Evolutionary conservation across 768 basidiomycete species (phyloP).

Genomic region (Inosperma sp.): DNA sequence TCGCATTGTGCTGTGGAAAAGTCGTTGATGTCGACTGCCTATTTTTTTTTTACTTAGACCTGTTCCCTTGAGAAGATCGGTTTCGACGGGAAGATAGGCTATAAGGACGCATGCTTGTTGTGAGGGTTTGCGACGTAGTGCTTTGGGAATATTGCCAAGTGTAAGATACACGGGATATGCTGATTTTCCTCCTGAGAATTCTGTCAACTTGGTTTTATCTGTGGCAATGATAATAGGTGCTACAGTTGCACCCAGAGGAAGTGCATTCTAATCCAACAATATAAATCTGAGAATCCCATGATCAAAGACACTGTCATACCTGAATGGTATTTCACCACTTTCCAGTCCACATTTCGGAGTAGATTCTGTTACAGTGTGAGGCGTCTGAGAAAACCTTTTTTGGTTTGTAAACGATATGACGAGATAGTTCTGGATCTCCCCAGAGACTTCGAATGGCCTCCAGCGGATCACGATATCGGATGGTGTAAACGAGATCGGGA

Average conservation of each 20-base stretch:
- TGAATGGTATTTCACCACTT: conserved; percentile 33
- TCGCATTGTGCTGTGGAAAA: conserved; percentile 16
- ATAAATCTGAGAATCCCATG: neutral
- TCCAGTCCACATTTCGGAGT: conserved; percentile 31
- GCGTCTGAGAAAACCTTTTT: conserved; percentile 20
- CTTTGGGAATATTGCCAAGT: conserved; percentile 33
- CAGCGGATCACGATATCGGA: conserved; percentile 22
- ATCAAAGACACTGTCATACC: conserved; percentile 18
- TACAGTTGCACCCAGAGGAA: conserved; percentile 9
- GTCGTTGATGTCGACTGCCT: conserved; percentile 2
- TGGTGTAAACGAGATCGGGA: conserved; percentile 14
- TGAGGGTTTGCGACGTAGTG: conserved; percentile 27
- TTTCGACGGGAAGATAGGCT: conserved; percentile 35
- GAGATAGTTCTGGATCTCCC: conserved; percentile 24
- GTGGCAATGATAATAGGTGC: conserved; percentile 32
- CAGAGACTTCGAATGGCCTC: conserved; percentile 26
- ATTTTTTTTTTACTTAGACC: neutral
- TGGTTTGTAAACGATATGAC: conserved; percentile 23
- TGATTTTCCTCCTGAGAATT: conserved; percentile 30
- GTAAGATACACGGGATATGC: conserved; percentile 40
- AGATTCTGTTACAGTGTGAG: conserved; percentile 16
- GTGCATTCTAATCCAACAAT: neutral
- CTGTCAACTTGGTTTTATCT: conserved; percentile 31
- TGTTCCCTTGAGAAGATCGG: conserved; percentile 17
- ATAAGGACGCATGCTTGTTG: conserved; percentile 30